Evolutionary conservation across 768 basidiomycete species (phyloP).

Genomic region (Pleurotus sapidus): DNA sequence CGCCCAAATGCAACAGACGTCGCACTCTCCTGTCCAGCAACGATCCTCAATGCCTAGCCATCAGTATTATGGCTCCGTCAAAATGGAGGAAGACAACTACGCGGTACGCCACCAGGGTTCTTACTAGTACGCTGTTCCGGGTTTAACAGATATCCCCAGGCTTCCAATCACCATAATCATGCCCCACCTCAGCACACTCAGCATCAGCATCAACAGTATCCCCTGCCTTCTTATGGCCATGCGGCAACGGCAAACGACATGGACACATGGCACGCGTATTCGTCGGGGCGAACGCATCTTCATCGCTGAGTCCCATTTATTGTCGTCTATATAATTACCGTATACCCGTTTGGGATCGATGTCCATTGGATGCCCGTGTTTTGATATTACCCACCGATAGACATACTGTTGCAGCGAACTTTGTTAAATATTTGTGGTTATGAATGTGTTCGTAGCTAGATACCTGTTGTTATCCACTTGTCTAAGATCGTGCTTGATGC

Average conservation of each 20-base stretch:
- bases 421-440: not conserved
- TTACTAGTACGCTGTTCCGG: not conserved
- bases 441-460: too few species aligned
- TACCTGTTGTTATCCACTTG: too few species aligned
- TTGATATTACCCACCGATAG: not conserved
- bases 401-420: not conserved
- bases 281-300: slow-evolving; percentile 60
- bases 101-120: slow-evolving; percentile 33
- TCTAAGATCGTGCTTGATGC: too few species aligned
- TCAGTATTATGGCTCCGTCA: slow-evolving; percentile 51
- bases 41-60: slow-evolving; percentile 39
- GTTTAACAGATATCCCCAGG: slow-evolving; percentile 11
- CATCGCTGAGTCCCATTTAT: slow-evolving; percentile 43
- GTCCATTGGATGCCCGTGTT: not conserved
- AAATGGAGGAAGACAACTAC: slow-evolving; percentile 67
- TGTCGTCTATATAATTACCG: slow-evolving; percentile 5
- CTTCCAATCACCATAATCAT: slow-evolving; percentile 32
- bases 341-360: slow-evolving; percentile 11
- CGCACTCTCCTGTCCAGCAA: slow-evolving; percentile 48
- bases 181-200: slow-evolving; percentile 31
- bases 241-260: slow-evolving; percentile 41
- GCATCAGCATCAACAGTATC: slow-evolving; percentile 38
- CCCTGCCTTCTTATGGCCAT: slow-evolving; percentile 48
- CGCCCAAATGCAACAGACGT: slow-evolving; percentile 59
- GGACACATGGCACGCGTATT: slow-evolving; percentile 64